Base-by-base conservation (phyloP, 768 basidiomycete species). In the Amanita polypyramis region DNA sequence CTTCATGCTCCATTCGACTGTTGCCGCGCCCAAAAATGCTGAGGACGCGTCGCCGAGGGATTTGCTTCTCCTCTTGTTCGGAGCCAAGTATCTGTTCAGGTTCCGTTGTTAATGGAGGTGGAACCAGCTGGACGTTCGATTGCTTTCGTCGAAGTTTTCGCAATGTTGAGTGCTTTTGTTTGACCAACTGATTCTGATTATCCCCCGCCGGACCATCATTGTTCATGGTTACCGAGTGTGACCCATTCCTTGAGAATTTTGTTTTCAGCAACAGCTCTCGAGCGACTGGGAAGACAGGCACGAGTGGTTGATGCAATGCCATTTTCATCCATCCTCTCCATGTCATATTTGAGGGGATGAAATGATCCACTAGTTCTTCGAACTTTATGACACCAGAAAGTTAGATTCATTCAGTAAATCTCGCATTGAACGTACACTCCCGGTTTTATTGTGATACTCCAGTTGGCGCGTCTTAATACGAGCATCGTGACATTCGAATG, bases 321-420 rank as follows among this genome's bases (percentile, higher is more conserved):
- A 88, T 85, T 56, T 82, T 85, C 29, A 87, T 74, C 85, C 85
- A 88, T 12, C 84, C 85, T 59, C 74, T 76, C 85, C 85, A 87
- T 40, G 75, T 80, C 62, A 77, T 79, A 55, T 85, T 77, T 2
- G 82, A 82, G 3, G 85, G 85, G 49, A 87, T 79, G 58, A 87
- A 88, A 54, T 87, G 82, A 54, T 82, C 79, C 11, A 85, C 81
- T 38, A 88, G 55, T 52, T 87, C 84, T 61, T 88, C 85, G 52
- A 88, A 85, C 85, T 88, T 10, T 50, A 20, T 52, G 37, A 17
- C 45, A 54, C 47, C 46, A 49, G 30, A 45, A 10, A 38, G n/a
- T 35, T 33, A 21, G 38, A 42, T 38, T 8, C 29, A 48, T 25
- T 25, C 14, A 47, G 23, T 23, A 45, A 44, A 17, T 34, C n/a